Evolutionary conservation across 345 rosid species (phyloP).

Genomic region (Geranium brycei): DNA sequence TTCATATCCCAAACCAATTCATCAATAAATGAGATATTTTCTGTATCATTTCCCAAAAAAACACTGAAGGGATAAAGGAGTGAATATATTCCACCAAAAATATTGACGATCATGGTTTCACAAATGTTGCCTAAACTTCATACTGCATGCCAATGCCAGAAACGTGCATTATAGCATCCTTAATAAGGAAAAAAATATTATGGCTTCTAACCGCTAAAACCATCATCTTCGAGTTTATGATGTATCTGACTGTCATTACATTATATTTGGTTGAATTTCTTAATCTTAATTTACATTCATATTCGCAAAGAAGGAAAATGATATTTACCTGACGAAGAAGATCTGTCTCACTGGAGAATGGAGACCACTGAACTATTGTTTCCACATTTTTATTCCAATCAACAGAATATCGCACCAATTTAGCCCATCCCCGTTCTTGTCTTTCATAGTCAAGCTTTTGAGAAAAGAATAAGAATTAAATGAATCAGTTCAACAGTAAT

Average conservation of each 20-base stretch:
- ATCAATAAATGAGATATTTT: no score
- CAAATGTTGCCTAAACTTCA: background rate
- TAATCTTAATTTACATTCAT: background rate
- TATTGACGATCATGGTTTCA: background rate
- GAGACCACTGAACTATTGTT: constrained; percentile 72
- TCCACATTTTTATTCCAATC: constrained; percentile 66
- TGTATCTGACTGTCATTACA: background rate
- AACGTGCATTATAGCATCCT: background rate
- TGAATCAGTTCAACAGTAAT: background rate
- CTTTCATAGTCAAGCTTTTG: constrained; percentile 64
- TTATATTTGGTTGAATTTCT: background rate
- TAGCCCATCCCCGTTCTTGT: constrained; percentile 44
- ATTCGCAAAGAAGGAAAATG: background rate
- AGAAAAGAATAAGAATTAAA: background rate
- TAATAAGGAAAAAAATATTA: background rate
- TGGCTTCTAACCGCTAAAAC: background rate
- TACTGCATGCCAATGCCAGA: background rate
- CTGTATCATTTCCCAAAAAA: background rate
- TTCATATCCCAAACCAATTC: no score
- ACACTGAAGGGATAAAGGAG: background rate
- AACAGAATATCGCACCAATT: constrained; percentile 28
- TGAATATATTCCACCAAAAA: background rate
- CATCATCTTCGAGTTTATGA: background rate
- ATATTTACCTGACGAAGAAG: constrained; percentile 60
- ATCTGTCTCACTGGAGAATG: constrained; percentile 63